Conservation (phyloP, 1,284 basidiomycete genomes). For the Schizopora paradoxa region DNA sequence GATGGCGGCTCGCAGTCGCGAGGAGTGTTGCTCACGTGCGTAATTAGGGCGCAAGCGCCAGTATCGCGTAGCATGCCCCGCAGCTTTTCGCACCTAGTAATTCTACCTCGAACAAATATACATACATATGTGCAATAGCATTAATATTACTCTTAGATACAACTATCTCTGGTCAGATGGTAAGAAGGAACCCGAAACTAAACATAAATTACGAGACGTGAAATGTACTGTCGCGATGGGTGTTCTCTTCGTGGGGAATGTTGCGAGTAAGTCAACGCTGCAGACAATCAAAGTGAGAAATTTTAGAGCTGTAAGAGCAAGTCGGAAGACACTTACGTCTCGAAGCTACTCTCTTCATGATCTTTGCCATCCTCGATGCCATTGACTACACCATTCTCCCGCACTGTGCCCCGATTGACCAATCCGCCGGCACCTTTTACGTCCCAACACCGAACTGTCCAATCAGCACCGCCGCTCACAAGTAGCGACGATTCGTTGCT, state of each 20-base stretch:
- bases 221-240: constrained; percentile 91
- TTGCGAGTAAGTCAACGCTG: constrained; percentile 84
- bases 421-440: constrained; percentile 76
- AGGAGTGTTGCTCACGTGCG: neutral
- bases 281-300: constrained; percentile 15
- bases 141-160: neutral
- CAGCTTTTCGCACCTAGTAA: neutral
- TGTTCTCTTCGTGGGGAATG: constrained; percentile 93
- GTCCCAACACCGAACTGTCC: constrained; percentile 97
- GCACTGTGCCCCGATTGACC: constrained; percentile 36
- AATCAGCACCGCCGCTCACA: constrained; percentile 87
- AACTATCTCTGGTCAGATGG: constrained; percentile 48
- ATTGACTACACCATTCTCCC: constrained; percentile 46
- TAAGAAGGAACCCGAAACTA: constrained; percentile 75
- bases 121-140: constrained; percentile 3
- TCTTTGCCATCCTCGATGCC: constrained; percentile 23
- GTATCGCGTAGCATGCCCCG: neutral
- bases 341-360: constrained; percentile 44
- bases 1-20: constrained; percentile 6
- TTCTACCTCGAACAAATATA: constrained; percentile 1
- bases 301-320: constrained; percentile 3
- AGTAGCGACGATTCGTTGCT: constrained; percentile 88
- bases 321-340: constrained; percentile 49
- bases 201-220: constrained; percentile 89
- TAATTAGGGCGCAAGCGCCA: neutral